Base-by-base conservation (phyloP, 768 basidiomycete genomes). In the Sporobolomyces roseus region DNA sequence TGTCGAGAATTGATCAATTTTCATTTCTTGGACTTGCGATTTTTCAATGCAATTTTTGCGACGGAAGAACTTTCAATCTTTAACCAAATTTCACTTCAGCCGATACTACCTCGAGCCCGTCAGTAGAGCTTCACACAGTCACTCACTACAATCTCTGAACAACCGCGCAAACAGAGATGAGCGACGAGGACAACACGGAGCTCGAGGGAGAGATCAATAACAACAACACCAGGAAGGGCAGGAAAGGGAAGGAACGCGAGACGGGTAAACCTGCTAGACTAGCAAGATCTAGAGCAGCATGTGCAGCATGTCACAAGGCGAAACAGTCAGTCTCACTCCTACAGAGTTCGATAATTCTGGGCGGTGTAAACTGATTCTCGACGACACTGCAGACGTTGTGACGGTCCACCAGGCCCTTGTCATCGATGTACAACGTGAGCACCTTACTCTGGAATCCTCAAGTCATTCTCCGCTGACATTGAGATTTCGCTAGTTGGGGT, bases 351-450 rank as follows among this genome's bases (percentile, higher is more conserved):
- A n/a, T n/a, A n/a, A n/a, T n/a, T n/a, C n/a, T n/a, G n/a, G n/a
- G n/a, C n/a, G n/a, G n/a, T n/a, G n/a, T n/a, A n/a, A n/a, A n/a
- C n/a, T n/a, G n/a, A n/a, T n/a, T n/a, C n/a, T n/a, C n/a, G n/a
- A n/a, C n/a, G n/a, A n/a, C 2, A n/a, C 27, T 30, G 17, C 53
- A 73, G 68, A 30, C 72, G 68, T 38, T 73, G 68, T 49, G 68
- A 70, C 25, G 72, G 68, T 1, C 65, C 62, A 4, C 61, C 68
- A 1, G 65, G 72, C 0, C 72, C 72, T 8, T 73, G 72, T 27
- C 65, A 73, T 32, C 61, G 68, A 19, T 73, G 72, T 48, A 23
- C 6, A 7, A 66, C 68, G 72, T 73, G 32, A 62, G 66, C n/a
- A 10, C 1, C 16, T n/a, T 56, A 23, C 38, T 23, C 29, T 13